Percentiles rank a stretch among this genome's conserved stretches.
phyloP scores from a whole-genome alignment of 345 rosid genomes.

The Rubroshorea leprosula region DNA sequence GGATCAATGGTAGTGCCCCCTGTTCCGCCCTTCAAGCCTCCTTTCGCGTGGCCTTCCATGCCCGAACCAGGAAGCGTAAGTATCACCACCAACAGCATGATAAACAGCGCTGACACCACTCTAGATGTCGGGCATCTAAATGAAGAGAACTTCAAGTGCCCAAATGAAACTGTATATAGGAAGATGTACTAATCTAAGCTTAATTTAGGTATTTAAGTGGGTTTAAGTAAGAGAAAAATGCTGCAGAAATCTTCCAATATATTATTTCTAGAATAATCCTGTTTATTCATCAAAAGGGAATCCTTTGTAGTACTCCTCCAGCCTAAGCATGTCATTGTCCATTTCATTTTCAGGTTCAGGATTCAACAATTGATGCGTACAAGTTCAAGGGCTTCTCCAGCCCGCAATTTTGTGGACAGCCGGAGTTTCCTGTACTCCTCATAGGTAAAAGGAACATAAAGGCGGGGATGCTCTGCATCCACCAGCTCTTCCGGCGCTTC shows the following conservation, averaged over 20 bases:
- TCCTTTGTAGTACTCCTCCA: no score
- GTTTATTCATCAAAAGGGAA: no score
- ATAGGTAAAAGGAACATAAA: slow-evolving; percentile 33
- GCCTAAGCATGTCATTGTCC: no score
- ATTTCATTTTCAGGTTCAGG: neutral
- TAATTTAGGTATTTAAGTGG: no score
- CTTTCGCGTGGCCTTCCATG: slow-evolving; percentile 43
- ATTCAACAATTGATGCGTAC: slow-evolving; percentile 16
- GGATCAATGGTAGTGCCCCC: slow-evolving; percentile 30
- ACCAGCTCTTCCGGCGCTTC: slow-evolving; percentile 38
- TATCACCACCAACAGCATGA: slow-evolving; percentile 10
- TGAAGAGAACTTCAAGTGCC: no score
- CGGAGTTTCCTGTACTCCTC: slow-evolving; percentile 47
- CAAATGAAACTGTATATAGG: no score
- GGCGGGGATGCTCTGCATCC: slow-evolving; percentile 37
- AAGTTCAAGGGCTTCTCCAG: slow-evolving; percentile 49
- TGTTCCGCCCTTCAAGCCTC: slow-evolving; percentile 44
- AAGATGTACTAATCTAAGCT: no score
- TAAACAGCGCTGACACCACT: slow-evolving; percentile 17
- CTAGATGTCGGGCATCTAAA: neutral
- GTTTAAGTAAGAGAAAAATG: no score
- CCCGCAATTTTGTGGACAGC: slow-evolving; percentile 28
- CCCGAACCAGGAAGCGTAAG: slow-evolving; percentile 15
- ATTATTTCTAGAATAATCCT: no score
- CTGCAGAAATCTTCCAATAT: no score